Evolutionary conservation across 306 rosid species (phyloP).

Genomic region (Quercus glauca): DNA sequence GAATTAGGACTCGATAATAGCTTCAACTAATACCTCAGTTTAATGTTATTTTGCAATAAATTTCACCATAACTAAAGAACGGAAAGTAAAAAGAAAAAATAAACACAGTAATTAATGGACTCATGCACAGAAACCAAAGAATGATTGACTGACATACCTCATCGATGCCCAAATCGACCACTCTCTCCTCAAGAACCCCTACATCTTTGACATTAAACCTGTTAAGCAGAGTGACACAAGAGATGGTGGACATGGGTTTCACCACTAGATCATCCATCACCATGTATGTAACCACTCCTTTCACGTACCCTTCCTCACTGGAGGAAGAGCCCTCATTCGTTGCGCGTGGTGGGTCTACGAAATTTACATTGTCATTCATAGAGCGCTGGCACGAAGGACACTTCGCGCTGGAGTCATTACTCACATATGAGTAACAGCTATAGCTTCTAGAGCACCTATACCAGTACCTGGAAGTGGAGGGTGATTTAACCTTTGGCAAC

Average conservation of each 20-base stretch:
- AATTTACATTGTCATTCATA: fast-evolving
- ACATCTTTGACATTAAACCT: constrained; percentile 18
- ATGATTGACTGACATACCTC: constrained; percentile 8
- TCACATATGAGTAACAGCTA: background rate
- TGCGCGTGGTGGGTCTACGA: background rate
- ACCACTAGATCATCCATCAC: constrained; percentile 35
- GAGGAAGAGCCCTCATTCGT: background rate
- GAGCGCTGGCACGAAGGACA: background rate
- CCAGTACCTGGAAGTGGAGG: too few species aligned
- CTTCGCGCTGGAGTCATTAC: background rate
- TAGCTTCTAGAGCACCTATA: too few species aligned
- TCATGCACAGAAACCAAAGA: background rate
- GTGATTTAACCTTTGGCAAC: background rate
- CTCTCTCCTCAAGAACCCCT: constrained; percentile 18
- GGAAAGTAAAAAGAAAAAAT: too few species aligned
- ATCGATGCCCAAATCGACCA: constrained; percentile 6
- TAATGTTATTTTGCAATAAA: too few species aligned
- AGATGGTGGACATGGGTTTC: constrained; percentile 23
- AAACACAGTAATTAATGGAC: background rate
- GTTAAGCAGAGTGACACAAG: constrained; percentile 4
- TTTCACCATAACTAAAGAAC: too few species aligned
- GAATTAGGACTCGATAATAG: too few species aligned
- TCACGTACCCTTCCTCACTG: constrained; percentile 20
- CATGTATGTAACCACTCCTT: constrained; percentile 30
- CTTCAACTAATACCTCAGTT: too few species aligned